Percentiles rank a stretch among this genome's conserved stretches.
phyloP scores from a whole-genome alignment of 2,329 filamentous ascomycete species.

The Penicillium italicum region DNA sequence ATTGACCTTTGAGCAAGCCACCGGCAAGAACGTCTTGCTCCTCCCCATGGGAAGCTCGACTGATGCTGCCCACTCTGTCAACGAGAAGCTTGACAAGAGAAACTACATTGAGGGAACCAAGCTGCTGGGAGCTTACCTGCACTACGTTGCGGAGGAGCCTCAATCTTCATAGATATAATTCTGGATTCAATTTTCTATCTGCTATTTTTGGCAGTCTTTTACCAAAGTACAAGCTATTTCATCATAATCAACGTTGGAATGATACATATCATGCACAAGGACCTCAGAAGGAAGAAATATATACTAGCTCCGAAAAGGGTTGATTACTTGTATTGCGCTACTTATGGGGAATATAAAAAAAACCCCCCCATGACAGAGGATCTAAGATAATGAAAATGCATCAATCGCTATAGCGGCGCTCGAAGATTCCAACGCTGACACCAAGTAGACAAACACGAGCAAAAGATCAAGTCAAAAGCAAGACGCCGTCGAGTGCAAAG shows the following conservation, averaged over 20 bases:
- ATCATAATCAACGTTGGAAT: neutral
- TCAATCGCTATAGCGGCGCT: constrained; percentile 13
- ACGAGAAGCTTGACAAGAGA: constrained; percentile 93
- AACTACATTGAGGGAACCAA: constrained; percentile 99
- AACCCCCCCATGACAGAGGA: neutral
- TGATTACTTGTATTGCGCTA: neutral
- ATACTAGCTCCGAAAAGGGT: neutral
- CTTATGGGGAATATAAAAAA: neutral
- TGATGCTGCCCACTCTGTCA: constrained; percentile 94
- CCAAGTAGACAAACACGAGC: neutral
- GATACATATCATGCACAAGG: neutral
- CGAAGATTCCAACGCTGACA: constrained; percentile 1
- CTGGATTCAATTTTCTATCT: neutral
- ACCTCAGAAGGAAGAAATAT: neutral
- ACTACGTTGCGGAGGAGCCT: constrained; percentile 91
- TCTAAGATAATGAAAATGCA: constrained; percentile 10
- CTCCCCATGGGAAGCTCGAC: constrained; percentile 97
- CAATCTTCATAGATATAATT: constrained; percentile 25
- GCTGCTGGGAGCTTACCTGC: constrained; percentile 87
- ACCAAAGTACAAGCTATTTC: neutral
- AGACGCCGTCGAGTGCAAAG: constrained; percentile 15
- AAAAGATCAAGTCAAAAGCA: constrained; percentile 2
- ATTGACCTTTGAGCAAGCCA: constrained; percentile 93
- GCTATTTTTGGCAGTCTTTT: no score
- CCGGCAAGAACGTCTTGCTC: constrained; percentile 93